Percentiles rank a stretch among this genome's conserved stretches.
These are phyloP conservation scores for Trichophyton mentagrophytes DNA, from an alignment of 2,329 filamentous ascomycete species.

Conservation along the genomic window DNA sequence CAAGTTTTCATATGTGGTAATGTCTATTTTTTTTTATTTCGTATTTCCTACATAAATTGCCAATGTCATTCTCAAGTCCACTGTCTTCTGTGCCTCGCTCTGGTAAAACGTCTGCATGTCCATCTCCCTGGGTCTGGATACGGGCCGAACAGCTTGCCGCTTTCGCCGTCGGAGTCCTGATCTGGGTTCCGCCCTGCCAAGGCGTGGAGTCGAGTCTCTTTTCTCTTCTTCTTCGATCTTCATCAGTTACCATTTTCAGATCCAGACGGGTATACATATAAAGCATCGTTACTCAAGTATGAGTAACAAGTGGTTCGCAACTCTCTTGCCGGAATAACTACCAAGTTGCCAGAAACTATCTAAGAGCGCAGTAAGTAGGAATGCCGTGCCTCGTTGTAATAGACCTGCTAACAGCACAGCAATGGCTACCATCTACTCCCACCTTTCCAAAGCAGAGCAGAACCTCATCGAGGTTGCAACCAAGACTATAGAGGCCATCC, in stretches of 20 bases:
- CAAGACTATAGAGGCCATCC: conserved; percentile 15
- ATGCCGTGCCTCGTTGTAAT: not conserved
- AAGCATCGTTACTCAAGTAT: not conserved
- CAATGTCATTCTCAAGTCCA: not conserved
- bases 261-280: not conserved
- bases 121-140: not conserved
- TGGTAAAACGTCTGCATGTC: not conserved
- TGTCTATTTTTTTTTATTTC: not conserved
- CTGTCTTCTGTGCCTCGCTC: too few species aligned
- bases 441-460: conserved; percentile 11
- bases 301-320: not conserved
- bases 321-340: too few species aligned
- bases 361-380: too few species aligned
- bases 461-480: conserved; percentile 15
- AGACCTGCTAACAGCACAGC: not conserved
- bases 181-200: not conserved
- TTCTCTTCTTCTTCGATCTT: too few species aligned
- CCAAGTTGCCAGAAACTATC: too few species aligned
- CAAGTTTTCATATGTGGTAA: not conserved
- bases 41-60: not conserved
- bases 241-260: not conserved
- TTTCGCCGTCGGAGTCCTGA: not conserved
- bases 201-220: not conserved
- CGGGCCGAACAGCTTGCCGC: not conserved
- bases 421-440: not conserved